Conservation (phyloP, 164 flowering plant genomes). For the Magnolia changhungtana region DNA sequence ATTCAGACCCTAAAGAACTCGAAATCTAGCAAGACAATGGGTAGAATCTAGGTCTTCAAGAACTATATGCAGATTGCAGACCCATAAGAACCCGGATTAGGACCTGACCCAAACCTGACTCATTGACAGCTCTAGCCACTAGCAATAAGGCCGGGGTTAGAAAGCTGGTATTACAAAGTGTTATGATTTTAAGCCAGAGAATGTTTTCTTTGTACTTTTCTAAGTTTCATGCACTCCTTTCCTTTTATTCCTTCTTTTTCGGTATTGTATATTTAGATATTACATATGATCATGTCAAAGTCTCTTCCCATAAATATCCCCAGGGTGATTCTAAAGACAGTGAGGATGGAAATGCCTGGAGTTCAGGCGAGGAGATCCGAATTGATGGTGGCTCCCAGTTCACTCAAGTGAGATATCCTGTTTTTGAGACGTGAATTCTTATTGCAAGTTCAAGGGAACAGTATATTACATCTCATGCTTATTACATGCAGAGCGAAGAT, state of each 20-base stretch:
- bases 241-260: no score
- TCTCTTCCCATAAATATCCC: constrained; percentile 3
- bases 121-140: no score
- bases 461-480: neutral
- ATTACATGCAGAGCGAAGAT: constrained; percentile 47
- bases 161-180: neutral
- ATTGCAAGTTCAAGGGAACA: neutral
- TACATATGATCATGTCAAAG: no score
- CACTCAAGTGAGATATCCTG: constrained; percentile 30
- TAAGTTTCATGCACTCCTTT: no score
- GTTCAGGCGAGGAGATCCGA: constrained; percentile 23
- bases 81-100: no score
- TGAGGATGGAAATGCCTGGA: constrained; percentile 22
- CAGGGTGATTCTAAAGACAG: constrained; percentile 45
- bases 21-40: no score
- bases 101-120: no score
- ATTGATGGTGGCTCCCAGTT: constrained; percentile 27
- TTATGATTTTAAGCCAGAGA: neutral
- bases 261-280: no score
- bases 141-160: no score
- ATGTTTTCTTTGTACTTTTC: neutral
- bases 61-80: no score
- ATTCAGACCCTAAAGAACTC: no score
- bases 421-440: neutral
- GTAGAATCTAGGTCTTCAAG: no score